Evolutionary conservation across 768 basidiomycete species (phyloP), one percentile per base, ranked within the genome.

Genomic region (Cystobasidium tubakii): DNA sequence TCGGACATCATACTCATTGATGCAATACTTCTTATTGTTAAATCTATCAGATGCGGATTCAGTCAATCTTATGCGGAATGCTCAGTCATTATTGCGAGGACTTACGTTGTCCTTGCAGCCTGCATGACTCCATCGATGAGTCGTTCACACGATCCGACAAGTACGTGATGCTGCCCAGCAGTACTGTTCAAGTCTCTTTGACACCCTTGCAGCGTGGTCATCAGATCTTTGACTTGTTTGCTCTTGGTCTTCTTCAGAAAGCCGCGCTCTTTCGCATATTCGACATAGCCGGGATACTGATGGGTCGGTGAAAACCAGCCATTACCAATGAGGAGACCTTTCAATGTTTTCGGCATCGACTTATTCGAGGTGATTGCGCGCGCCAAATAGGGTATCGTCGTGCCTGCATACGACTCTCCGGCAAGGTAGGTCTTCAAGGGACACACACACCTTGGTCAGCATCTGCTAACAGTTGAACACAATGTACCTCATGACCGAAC

Each of bases 331-430:
- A 95, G 92, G 21, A 86, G 82, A 1, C 96, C 96, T 33, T 77
- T 75, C n/a, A 80, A 75, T 9, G 17, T 72, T 0, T 72, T 62
- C 3, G 75, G 15, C 19, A 80, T 25, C 15, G 74, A n/a, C 7
- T 63, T 66, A 15, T 77, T 76, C 34, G 29, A 36, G 25, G 76
- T 43, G 54, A 74, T 73, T 1, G 74, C 78, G 83, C 76, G 77
- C 88, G 92, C 91, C 78, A 94, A 92, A 81, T 91, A 95, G 1
- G 96, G 96, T 78, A 99, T 94, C 83, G 90, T 98, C 83, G 98
- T 94, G 25, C 96, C 96, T 31, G 94, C 96, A 81, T 88, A 99
- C 74, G 92, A 94, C 84, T 99, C 96, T 73, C 96, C 96, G 0
- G 90, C 90, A 2, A 99, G 82, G 81, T 93, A 99, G 7, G 95